Base-by-base conservation (phyloP, 2,329 filamentous ascomycete genomes). In the Eutypa lata region DNA sequence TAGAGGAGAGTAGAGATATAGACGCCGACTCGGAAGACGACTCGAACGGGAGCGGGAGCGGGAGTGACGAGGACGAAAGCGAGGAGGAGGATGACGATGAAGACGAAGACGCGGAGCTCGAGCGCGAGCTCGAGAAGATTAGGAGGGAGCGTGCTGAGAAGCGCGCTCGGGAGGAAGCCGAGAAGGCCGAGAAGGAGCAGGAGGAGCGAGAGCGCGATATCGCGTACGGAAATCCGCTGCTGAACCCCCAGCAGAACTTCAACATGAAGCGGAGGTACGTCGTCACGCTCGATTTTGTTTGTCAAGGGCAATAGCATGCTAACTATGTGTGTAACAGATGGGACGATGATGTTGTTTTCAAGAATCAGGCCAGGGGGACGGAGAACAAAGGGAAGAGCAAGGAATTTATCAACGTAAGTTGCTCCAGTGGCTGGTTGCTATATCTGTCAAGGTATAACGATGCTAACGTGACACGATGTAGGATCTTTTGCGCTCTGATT, bases 261-360 rank as follows among this genome's bases (percentile, higher is more conserved):
- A 91, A 87, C 53, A 87, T 97, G 66, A 97, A 96, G 80, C 79
- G 90, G 61, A 78, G 77, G 72, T 75, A 67, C 47, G 64, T 57
- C 43, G 22, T n/a, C 5, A 7, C 8, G 2, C 37, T 40, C 22
- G 22, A 8, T 6, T 26, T 14, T 43, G 24, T 21, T 42, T 22
- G 11, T 4, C 10, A 10, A 40, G 13, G 38, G 4, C 5, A 10
- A 31, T 22, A 18, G 18, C 3, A 4, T 55, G 38, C 50, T 59
- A 51, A 54, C 38, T n/a, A 22, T 13, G 33, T 10, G 38, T 31
- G 11, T 76, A n/a, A 40, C 38, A 66, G 92, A 62, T 99, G 94
- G 94, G 94, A 99, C 63, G 94, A 99, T 65, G 94, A 99, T 69
- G 94, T 99, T 13, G 92, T 99, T 2, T 99, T 99, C 76, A 97